phyloP scores from a whole-genome alignment of 164 flowering plant species.

The Macadamia integrifolia region DNA sequence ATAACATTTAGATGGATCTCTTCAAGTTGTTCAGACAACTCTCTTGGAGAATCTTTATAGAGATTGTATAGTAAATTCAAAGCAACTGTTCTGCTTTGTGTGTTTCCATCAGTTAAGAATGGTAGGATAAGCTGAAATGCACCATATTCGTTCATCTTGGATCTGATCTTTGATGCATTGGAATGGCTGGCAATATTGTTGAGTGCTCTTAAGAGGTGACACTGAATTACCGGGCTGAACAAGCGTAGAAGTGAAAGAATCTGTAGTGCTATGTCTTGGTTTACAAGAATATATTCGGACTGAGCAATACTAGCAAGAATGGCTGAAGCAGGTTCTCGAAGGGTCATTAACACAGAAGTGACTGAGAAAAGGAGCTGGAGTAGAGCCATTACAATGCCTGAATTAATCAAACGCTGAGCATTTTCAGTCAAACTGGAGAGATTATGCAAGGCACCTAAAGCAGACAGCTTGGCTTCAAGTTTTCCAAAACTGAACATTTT shows the following conservation, averaged over 20 bases:
- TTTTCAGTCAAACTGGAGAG: constrained; percentile 47
- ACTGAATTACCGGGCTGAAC: constrained; percentile 57
- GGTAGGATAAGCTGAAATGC: constrained; percentile 69
- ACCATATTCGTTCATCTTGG: constrained; percentile 62
- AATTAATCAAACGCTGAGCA: constrained; percentile 35
- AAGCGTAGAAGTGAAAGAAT: constrained; percentile 73
- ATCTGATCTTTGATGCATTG: constrained; percentile 49
- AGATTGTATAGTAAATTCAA: constrained; percentile 52
- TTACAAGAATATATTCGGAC: constrained; percentile 56
- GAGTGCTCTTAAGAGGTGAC: constrained; percentile 62
- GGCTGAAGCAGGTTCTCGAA: constrained; percentile 86
- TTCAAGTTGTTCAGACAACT: constrained; percentile 46
- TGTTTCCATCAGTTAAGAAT: constrained; percentile 42
- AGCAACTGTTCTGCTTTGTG: constrained; percentile 41
- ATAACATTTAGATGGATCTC: constrained; percentile 34
- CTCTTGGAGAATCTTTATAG: constrained; percentile 46
- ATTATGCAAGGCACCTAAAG: constrained; percentile 64
- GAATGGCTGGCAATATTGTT: constrained; percentile 56
- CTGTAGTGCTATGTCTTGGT: constrained; percentile 61
- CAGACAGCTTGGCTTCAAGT: constrained; percentile 77
- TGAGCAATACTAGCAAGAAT: constrained; percentile 75
- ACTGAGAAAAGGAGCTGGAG: constrained; percentile 92
- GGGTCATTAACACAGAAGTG: constrained; percentile 82
- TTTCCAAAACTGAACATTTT: constrained; percentile 67
- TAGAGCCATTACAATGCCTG: constrained; percentile 56